Percentiles rank a stretch among this genome's conserved stretches.
phyloP scores from a whole-genome alignment of 306 rosid species.

The Quercus bicolor region DNA sequence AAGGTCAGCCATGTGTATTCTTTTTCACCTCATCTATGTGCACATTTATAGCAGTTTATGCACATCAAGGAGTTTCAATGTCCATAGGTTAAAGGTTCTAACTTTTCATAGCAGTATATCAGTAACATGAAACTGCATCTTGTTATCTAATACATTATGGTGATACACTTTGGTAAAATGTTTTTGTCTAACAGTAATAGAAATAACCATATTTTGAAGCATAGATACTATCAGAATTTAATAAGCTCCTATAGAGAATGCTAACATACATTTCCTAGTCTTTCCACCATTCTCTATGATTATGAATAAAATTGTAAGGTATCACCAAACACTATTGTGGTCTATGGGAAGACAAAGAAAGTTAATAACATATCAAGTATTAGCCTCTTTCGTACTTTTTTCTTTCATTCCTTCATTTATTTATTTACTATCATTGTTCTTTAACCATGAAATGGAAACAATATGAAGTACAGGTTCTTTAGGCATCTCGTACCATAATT shows the following conservation, averaged over 20 bases:
- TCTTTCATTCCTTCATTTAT: not conserved
- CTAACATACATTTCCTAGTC: not conserved
- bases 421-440: not conserved
- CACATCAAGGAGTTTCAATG: not conserved
- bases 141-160: not conserved
- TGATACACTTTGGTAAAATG: not conserved
- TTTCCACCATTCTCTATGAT: not conserved
- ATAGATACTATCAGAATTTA: not conserved
- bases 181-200: not conserved
- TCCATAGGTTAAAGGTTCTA: not conserved
- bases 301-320: not conserved
- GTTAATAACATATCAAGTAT: not conserved
- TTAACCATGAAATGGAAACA: not conserved
- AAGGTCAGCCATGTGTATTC: too few species aligned
- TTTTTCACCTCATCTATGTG: not conserved
- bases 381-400: not conserved
- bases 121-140: not conserved
- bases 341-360: not conserved
- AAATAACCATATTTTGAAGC: not conserved
- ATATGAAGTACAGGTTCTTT: constrained; percentile 13
- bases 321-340: not conserved
- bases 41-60: not conserved
- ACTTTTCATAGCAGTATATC: not conserved
- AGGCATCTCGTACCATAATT: constrained; percentile 72
- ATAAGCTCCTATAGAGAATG: not conserved